A percentile compares a stretch with the other conserved stretches of the same genome.
These are phyloP conservation scores for Fomitopsis serialis DNA, from an alignment of 768 basidiomycete genomes.

Conservation along the genomic window DNA sequence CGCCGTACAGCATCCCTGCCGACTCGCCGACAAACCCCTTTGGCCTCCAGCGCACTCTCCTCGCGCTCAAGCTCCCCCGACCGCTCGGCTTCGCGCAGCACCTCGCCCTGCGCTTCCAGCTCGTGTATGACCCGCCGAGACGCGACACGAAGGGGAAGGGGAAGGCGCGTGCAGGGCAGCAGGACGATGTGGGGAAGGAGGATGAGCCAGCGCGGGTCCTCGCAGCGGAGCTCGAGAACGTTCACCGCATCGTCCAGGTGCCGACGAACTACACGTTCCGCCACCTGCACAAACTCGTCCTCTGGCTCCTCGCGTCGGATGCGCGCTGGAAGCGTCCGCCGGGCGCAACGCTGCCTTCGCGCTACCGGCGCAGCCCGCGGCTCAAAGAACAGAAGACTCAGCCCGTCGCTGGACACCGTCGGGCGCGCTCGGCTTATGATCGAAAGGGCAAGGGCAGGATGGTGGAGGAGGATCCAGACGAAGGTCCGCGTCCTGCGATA, in stretches of 20 bases:
- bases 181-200: neutral
- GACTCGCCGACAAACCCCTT: slow-evolving; percentile 74
- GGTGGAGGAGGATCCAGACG: neutral
- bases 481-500: neutral
- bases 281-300: slow-evolving; percentile 56
- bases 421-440: neutral
- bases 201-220: neutral
- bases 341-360: neutral
- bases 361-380: neutral
- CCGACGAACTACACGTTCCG: slow-evolving; percentile 66
- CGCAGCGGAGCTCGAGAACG: slow-evolving; percentile 33
- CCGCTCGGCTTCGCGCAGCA: slow-evolving; percentile 53
- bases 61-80: slow-evolving; percentile 30
- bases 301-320: slow-evolving; percentile 47
- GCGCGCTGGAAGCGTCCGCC: slow-evolving; percentile 9
- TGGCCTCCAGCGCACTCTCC: slow-evolving; percentile 42
- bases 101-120: slow-evolving; percentile 58
- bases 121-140: slow-evolving; percentile 32
- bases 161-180: neutral
- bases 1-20: slow-evolving; percentile 35
- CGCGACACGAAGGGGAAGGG: neutral
- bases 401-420: neutral
- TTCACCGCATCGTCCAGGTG: slow-evolving; percentile 63
- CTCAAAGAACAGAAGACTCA: neutral
- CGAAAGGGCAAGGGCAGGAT: neutral